A percentile compares a stretch with the other conserved stretches of the same genome.
phyloP scores from a whole-genome alignment of 2,329 filamentous ascomycete species.

The Phyllosticta citribraziliensis region DNA sequence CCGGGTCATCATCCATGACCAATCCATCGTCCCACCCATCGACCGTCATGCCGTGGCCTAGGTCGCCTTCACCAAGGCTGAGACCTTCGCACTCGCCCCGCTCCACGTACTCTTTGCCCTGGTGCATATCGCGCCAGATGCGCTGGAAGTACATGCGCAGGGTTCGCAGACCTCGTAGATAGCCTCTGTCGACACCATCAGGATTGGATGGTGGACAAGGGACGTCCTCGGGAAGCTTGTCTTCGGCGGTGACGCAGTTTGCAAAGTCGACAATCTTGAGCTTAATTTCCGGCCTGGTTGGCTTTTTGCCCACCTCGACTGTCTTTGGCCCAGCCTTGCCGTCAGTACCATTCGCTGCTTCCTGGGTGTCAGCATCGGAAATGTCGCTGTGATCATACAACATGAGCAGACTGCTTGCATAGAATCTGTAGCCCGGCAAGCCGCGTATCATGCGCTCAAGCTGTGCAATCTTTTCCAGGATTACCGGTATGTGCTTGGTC shows the following conservation, averaged over 20 bases:
- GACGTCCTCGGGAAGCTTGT: constrained; percentile 47
- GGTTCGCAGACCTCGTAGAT: constrained; percentile 72
- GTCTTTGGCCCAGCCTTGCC: constrained; percentile 17
- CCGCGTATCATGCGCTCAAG: constrained; percentile 75
- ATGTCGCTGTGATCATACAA: constrained; percentile 81
- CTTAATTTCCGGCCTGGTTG: constrained; percentile 51
- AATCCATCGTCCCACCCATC: constrained; percentile 26
- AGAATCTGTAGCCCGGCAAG: constrained; percentile 82
- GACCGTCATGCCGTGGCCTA: constrained; percentile 23
- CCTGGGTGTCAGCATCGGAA: constrained; percentile 27
- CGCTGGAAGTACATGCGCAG: constrained; percentile 75
- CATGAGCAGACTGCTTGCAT: constrained; percentile 88
- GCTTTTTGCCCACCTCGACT: constrained; percentile 12
- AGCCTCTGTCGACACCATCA: constrained; percentile 74
- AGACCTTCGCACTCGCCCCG: constrained; percentile 33
- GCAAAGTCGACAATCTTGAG: constrained; percentile 98
- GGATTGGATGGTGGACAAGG: constrained; percentile 75
- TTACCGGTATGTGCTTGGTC: constrained; percentile 74
- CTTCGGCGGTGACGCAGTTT: constrained; percentile 87
- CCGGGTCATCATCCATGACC: constrained; percentile 22
- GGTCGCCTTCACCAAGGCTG: constrained; percentile 19
- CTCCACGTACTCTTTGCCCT: constrained; percentile 31
- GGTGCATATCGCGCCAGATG: constrained; percentile 68
- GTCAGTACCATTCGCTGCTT: constrained; percentile 15
- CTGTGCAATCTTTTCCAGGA: constrained; percentile 72